A percentile compares a stretch with the other conserved stretches of the same genome.
phyloP scores from a whole-genome alignment of 495 filamentous ascomycete genomes.

The Antarctomyces pellizariae region DNA sequence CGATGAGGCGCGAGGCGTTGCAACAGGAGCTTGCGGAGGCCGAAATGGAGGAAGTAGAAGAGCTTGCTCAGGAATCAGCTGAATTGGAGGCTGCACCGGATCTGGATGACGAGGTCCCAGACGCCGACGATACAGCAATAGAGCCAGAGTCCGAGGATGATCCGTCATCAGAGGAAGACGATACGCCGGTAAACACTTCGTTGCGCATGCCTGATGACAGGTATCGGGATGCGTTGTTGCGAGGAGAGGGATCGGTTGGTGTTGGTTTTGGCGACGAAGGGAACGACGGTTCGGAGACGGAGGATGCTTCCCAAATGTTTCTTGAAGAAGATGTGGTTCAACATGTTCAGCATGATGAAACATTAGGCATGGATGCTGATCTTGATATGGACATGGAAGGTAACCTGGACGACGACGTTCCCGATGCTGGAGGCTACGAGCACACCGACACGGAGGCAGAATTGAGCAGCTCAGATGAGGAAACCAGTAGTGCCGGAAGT shows the following conservation, averaged over 20 bases:
- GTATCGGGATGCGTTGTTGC: constrained; percentile 22
- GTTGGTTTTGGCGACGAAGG: constrained; percentile 21
- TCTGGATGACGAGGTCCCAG: constrained; percentile 44
- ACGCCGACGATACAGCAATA: constrained; percentile 27
- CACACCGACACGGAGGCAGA: constrained; percentile 74
- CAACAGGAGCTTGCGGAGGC: constrained; percentile 38
- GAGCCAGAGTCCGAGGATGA: constrained; percentile 20
- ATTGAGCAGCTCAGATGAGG: constrained; percentile 22
- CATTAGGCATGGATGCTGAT: constrained; percentile 9
- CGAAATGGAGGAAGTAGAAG: constrained; percentile 15
- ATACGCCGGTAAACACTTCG: constrained; percentile 3
- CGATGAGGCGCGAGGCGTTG: constrained; percentile 40
- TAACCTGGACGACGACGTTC: constrained; percentile 42
- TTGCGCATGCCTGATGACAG: constrained; percentile 18
- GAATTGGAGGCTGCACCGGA: constrained; percentile 16
- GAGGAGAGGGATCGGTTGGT: constrained; percentile 17
- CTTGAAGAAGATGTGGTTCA: constrained; percentile 27
- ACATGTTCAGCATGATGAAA: constrained; percentile 5
- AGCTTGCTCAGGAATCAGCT: constrained; percentile 7
- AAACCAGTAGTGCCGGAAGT: constrained; percentile 5
- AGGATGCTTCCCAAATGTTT: constrained; percentile 23
- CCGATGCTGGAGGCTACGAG: constrained; percentile 44
- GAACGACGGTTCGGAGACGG: constrained; percentile 13
- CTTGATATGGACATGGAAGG: constrained; percentile 27
- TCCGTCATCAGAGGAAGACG: constrained; percentile 13